Evolutionary conservation across 1,284 basidiomycete genomes (phyloP).

Genomic region (Heterobasidion irregulare): DNA sequence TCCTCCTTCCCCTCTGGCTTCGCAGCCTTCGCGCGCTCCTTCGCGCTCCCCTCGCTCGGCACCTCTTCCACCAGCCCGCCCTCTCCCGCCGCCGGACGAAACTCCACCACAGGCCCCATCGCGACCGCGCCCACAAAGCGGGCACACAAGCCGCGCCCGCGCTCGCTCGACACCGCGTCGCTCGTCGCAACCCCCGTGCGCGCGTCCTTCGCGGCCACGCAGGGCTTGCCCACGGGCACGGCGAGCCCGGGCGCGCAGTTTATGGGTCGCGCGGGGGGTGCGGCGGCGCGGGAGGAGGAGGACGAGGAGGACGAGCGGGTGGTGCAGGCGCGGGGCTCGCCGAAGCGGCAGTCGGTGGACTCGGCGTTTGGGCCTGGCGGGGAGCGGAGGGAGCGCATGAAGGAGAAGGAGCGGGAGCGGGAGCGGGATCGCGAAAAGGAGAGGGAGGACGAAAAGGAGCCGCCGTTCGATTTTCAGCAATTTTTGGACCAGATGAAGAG

Average conservation of each 20-base stretch:
- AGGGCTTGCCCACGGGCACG: constrained; percentile 17
- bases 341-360: constrained; percentile 5
- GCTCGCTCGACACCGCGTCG: constrained; percentile 47
- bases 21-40: constrained; percentile 53
- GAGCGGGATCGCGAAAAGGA: constrained; percentile 2
- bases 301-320: background rate
- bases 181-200: constrained; percentile 43
- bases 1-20: constrained; percentile 45
- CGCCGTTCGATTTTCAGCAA: constrained; percentile 74
- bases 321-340: constrained; percentile 4
- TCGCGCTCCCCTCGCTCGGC: constrained; percentile 38
- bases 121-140: constrained; percentile 19
- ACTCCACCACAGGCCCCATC: constrained; percentile 3
- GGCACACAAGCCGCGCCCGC: constrained; percentile 30
- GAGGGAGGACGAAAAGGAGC: constrained; percentile 20
- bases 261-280: background rate
- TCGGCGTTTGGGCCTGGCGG: background rate
- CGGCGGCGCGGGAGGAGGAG: background rate
- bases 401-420: background rate
- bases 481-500: constrained; percentile 90
- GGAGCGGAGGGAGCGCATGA: background rate
- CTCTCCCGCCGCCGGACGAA: background rate
- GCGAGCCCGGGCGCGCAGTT: constrained; percentile 1
- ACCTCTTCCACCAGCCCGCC: constrained; percentile 8
- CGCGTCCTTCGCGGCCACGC: constrained; percentile 46